A percentile compares a stretch with the other conserved stretches of the same genome.
Evolutionary conservation across 2,329 filamentous ascomycete genomes (phyloP).

Genomic region (Cordyceps cicadae): DNA sequence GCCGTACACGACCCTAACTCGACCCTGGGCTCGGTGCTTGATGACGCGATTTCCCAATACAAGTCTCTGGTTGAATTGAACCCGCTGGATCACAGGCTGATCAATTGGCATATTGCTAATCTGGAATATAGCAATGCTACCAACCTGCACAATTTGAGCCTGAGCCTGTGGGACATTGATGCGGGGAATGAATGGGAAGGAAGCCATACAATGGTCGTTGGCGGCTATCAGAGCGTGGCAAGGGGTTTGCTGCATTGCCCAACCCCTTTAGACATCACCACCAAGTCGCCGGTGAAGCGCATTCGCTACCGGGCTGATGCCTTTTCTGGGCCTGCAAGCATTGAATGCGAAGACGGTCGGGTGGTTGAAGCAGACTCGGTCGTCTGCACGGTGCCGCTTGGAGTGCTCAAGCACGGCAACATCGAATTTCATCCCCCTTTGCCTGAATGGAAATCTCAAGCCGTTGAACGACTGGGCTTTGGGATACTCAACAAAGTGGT

Average conservation of each 20-base stretch:
- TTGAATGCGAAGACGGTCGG: slow-evolving; percentile 72
- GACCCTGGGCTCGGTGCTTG: slow-evolving; percentile 83
- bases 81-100: slow-evolving; percentile 76
- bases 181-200: slow-evolving; percentile 97
- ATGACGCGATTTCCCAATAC: slow-evolving; percentile 85
- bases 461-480: slow-evolving; percentile 79
- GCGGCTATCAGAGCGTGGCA: slow-evolving; percentile 91
- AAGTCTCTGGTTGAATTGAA: slow-evolving; percentile 72
- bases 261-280: slow-evolving; percentile 65
- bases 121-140: slow-evolving; percentile 95
- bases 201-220: slow-evolving; percentile 84
- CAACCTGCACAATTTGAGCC: slow-evolving; percentile 76
- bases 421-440: slow-evolving; percentile 84
- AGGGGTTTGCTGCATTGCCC: slow-evolving; percentile 75
- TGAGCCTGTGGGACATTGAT: slow-evolving; percentile 93
- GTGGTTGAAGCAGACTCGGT: slow-evolving; percentile 77
- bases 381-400: slow-evolving; percentile 83
- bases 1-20: slow-evolving; percentile 57
- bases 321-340: slow-evolving; percentile 40
- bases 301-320: slow-evolving; percentile 55
- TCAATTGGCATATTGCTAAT: slow-evolving; percentile 98
- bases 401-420: slow-evolving; percentile 76
- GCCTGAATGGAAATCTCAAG: slow-evolving; percentile 76
- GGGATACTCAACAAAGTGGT: slow-evolving; percentile 94
- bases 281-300: slow-evolving; percentile 61